Base-by-base conservation (phyloP, 345 rosid genomes). In the Syzygium aqueum region DNA sequence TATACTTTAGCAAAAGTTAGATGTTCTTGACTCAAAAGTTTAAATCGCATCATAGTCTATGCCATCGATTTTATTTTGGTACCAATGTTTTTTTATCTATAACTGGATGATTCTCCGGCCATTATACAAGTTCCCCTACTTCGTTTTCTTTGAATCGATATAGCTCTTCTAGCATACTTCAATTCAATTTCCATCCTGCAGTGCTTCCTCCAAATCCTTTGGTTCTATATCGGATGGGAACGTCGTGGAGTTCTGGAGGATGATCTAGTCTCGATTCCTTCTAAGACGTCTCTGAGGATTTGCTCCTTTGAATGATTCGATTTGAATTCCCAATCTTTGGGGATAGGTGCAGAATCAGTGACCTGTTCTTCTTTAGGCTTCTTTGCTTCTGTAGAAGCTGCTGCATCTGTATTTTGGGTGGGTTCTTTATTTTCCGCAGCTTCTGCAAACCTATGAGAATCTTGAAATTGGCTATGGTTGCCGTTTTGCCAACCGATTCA, bases 251-350 rank as follows among this genome's bases (percentile, higher is more conserved):
- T 57, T 57, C 63, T 57, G n/a, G 63, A 57, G n/a, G 23, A 11
- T 56, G 57, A 54, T 54, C 11, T 54, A 1, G 57, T 7, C 57
- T 21, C 8, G 28, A 57, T 57, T 57, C 28, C 63, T 57, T 57
- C n/a, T n/a, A 23, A 10, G 28, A 4, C 28, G 2, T 57, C 28
- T 57, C 63, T 3, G 0, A 0, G 14, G 65, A 0, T 57, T 57
- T 57, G 1, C 63, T 0, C n/a, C 25, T 57, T 0, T 8, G 27
- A 10, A 22, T 54, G 27, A 23, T 22, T 22, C 27, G n/a, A 22
- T 22, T 4, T 22, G 61, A 22, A 4, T 2, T 22, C 22, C 25
- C 61, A 4, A 56, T 23, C 65, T 28, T 0, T 23, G 12, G 0
- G n/a, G 65, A 57, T 2, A 25, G 1, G 0, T 57, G 28, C 65